Conservation (phyloP, 176 grass and related monocot genomes). For the Echinochloa phyllopogon region DNA sequence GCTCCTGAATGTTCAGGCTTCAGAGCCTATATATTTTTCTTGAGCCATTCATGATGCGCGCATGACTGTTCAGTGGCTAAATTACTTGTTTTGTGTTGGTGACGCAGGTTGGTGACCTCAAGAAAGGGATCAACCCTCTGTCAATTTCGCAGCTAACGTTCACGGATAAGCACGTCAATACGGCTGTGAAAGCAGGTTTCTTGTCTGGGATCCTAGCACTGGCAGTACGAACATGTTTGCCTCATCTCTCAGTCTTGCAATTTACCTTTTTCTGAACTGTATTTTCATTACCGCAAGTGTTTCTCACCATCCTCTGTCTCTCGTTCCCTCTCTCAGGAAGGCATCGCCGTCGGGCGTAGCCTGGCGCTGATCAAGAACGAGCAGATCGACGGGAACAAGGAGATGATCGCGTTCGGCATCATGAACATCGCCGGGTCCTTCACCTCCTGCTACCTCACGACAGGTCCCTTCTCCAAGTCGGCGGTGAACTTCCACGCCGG, state of each 20-base stretch:
- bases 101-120: conserved; percentile 82
- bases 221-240: conserved; percentile 64
- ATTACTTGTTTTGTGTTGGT: not conserved
- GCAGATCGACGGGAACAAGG: conserved; percentile 97
- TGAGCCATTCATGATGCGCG: not conserved
- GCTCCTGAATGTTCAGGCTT: not conserved
- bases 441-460: conserved; percentile 93
- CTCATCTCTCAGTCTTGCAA: conserved; percentile 18
- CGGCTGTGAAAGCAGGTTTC: conserved; percentile 69
- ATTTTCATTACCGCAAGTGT: not conserved
- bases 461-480: conserved; percentile 96
- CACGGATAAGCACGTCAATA: conserved; percentile 39
- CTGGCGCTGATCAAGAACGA: conserved; percentile 90
- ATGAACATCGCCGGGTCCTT: conserved; percentile 97
- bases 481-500: conserved; percentile 97
- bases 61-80: not conserved
- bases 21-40: not conserved
- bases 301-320: not conserved
- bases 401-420: conserved; percentile 95
- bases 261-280: not conserved
- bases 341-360: conserved; percentile 91
- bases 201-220: conserved; percentile 79
- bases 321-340: conserved; percentile 60
- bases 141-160: conserved; percentile 72
- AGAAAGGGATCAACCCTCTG: conserved; percentile 87